Evolutionary conservation across 345 rosid genomes (phyloP).

Genomic region (Melastoma malabathricum): DNA sequence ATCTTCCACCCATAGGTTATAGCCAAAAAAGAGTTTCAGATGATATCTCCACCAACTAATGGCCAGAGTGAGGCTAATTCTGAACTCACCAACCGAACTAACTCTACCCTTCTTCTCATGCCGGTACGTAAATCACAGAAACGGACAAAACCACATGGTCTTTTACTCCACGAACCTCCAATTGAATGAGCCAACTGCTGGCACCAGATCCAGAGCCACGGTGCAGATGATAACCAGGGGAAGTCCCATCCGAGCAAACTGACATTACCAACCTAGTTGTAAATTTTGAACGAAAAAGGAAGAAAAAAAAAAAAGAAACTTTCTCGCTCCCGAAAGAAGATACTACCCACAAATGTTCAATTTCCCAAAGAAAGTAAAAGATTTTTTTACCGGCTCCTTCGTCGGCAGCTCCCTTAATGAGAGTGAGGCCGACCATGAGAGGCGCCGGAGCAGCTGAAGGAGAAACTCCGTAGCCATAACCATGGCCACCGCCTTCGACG

Average conservation of each 20-base stretch:
- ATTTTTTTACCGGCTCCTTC: slow-evolving; percentile 69
- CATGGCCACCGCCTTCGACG: slow-evolving; percentile 10
- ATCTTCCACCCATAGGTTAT: slow-evolving; percentile 76
- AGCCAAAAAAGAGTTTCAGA: slow-evolving; percentile 2
- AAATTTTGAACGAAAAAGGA: neutral
- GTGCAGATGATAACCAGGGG: slow-evolving; percentile 79
- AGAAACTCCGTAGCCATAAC: slow-evolving; percentile 11
- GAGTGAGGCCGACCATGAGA: slow-evolving; percentile 56
- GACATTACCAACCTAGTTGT: neutral
- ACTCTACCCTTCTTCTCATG: too few species aligned
- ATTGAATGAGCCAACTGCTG: slow-evolving; percentile 68
- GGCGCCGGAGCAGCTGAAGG: slow-evolving; percentile 18
- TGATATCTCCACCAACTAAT: too few species aligned
- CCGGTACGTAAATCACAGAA: too few species aligned
- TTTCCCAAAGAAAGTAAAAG: neutral
- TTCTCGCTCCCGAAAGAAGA: too few species aligned
- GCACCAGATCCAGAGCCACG: slow-evolving; percentile 66
- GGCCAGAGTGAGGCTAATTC: too few species aligned
- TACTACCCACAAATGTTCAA: too few species aligned
- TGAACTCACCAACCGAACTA: too few species aligned
- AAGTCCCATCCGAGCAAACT: slow-evolving; percentile 85
- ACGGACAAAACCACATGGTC: neutral
- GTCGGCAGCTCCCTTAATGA: slow-evolving; percentile 67
- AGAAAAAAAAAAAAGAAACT: neutral
- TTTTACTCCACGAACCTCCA: slow-evolving; percentile 39